These are phyloP conservation scores for Aspergillus sojae DNA, from an alignment of 2,329 filamentous ascomycete species.

Conservation along the genomic window DNA sequence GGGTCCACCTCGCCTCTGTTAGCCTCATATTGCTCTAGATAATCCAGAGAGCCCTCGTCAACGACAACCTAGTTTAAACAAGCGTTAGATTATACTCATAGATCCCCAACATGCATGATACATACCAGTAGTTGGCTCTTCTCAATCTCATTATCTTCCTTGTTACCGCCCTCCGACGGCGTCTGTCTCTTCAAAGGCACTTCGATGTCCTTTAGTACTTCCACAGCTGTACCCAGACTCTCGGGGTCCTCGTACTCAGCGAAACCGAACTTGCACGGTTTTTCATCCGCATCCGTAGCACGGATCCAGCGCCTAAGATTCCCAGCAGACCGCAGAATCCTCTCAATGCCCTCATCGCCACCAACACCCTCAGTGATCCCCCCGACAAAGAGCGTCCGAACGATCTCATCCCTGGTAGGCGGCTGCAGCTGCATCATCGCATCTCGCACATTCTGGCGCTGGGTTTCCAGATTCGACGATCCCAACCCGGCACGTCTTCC, in stretches of 20 bases:
- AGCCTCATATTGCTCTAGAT: conserved; percentile 79
- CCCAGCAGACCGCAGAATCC: conserved; percentile 75
- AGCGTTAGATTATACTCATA: conserved; percentile 14
- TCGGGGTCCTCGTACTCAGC: conserved; percentile 93
- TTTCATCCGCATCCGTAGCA: conserved; percentile 74
- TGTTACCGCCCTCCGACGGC: conserved; percentile 44
- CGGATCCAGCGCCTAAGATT: conserved; percentile 83
- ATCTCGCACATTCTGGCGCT: conserved; percentile 68
- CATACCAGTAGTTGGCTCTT: conserved; percentile 70
- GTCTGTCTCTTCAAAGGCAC: conserved; percentile 77
- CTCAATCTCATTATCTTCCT: conserved; percentile 58
- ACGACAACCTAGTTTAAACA: conserved; percentile 60
- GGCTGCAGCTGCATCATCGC: conserved; percentile 73
- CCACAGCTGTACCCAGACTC: conserved; percentile 80
- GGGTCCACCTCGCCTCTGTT: conserved; percentile 65
- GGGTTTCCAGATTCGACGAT: conserved; percentile 65
- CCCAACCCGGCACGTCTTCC: conserved; percentile 62
- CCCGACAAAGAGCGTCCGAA: conserved; percentile 87
- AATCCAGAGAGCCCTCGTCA: conserved; percentile 80
- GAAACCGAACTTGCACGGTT: conserved; percentile 87
- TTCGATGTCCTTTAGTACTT: conserved; percentile 79
- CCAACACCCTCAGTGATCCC: conserved; percentile 79
- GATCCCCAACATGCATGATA: conserved; percentile 1
- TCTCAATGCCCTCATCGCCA: conserved; percentile 77
- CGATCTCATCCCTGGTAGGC: conserved; percentile 85